Evolutionary conservation across 768 basidiomycete species (phyloP), one percentile per base, ranked within the genome.

Genomic region (Tricholoma furcatifolium): DNA sequence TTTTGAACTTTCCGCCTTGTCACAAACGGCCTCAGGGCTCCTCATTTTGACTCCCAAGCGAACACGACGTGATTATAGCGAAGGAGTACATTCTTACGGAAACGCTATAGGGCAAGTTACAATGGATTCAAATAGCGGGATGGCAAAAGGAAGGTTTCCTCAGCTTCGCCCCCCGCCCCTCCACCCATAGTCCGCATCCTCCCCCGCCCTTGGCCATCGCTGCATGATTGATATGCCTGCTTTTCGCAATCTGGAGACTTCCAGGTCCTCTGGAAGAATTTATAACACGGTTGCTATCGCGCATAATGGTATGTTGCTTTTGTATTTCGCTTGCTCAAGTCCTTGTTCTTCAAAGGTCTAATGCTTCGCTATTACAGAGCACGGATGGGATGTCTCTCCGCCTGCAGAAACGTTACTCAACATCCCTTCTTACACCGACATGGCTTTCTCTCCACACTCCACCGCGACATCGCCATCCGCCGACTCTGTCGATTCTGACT

Each of bases 21-120:
- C 55, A 59, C 58, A 59, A 52, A 46, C 27, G n/a, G 14, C 21
- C 39, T 35, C 40, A 54, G 40, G 45, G 46, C 12, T 20, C 41
- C 27, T 43, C 50, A n/a, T n/a, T 27, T 38, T 35, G 21, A 38
- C 46, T 63, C 66, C 64, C 60, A 65, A 64, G 63, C 57, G 38
- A 55, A 58, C 60, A 63, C 57, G 63, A 68, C 61, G 69, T 69
- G 67, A 67, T 62, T 64, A 58, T 65, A 69, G 59, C 55, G 55
- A 59, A 57, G 49, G 53, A 60, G 59, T 51, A 45, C 24, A 61
- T 32, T 64, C 57, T 43, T 49, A 61, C 62, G 60, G 62, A 61
- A 63, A 48, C 54, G 39, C 43, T 38, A 45, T 40, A 38, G 39
- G 54, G 36, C 47, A 44, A 41, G 44, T 46, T 51, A 20, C 50